Evolutionary conservation across 2,329 filamentous ascomycete species (phyloP).

Genomic region (Fusarium dlaminii): DNA sequence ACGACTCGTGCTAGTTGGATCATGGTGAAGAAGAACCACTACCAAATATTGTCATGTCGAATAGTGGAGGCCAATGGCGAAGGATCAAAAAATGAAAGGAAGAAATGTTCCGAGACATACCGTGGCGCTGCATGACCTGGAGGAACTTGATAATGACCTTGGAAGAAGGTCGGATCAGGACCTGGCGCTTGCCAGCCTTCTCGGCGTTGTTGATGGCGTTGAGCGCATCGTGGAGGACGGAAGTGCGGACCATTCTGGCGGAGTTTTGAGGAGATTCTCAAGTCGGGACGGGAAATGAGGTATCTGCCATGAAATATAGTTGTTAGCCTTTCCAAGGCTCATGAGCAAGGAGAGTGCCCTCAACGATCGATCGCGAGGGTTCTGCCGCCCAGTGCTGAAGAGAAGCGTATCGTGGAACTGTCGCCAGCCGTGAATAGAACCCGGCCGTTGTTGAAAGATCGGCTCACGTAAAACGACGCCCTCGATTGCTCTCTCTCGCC

Average conservation of each 20-base stretch:
- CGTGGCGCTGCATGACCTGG: conserved; percentile 98
- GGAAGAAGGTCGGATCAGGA: conserved; percentile 95
- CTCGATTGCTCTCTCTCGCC: conserved; percentile 71
- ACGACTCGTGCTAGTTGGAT: conserved; percentile 9
- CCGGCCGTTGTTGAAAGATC: conserved; percentile 26
- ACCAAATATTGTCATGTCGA: background rate
- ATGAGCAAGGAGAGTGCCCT: conserved; percentile 77
- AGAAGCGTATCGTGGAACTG: conserved; percentile 66
- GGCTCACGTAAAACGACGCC: conserved; percentile 41
- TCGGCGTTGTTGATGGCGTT: conserved; percentile 99
- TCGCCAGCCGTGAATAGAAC: conserved; percentile 19
- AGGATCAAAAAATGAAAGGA: background rate
- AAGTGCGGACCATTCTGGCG: conserved; percentile 98
- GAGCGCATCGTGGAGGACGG: conserved; percentile 98
- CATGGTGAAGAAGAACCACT: conserved; percentile 1
- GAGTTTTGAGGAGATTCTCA: conserved; percentile 79
- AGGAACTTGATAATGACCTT: conserved; percentile 99
- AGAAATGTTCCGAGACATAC: conserved; percentile 67
- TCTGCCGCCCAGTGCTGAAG: conserved; percentile 75
- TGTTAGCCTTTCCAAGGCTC: conserved; percentile 69
- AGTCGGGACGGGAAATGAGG: conserved; percentile 72
- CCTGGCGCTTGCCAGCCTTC: conserved; percentile 99
- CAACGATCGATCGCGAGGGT: conserved; percentile 66
- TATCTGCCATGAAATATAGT: conserved; percentile 61
- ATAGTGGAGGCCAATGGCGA: background rate